Conservation (phyloP, 805 yeast species). For the Tetrapisispora fleetii region DNA sequence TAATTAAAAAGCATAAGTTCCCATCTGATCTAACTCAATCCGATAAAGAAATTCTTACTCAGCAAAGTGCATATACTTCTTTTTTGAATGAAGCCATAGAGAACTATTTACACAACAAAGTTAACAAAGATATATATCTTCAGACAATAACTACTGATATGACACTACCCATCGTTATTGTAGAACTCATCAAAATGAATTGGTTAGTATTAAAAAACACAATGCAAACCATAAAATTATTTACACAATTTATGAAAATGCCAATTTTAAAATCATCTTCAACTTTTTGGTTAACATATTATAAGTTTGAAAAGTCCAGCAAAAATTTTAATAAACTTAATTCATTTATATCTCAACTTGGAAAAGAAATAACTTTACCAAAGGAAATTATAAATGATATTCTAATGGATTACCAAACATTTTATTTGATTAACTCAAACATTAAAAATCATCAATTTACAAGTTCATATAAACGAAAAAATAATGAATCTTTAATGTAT, state of each 20-base stretch:
- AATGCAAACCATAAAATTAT: conserved; percentile 26
- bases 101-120: conserved; percentile 15
- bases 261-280: conserved; percentile 31
- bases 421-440: conserved; percentile 30
- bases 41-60: conserved; percentile 13
- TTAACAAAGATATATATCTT: conserved; percentile 18
- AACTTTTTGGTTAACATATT: conserved; percentile 48
- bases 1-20: conserved; percentile 18
- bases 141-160: conserved; percentile 32
- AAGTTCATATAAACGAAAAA: not conserved
- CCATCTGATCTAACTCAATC: conserved; percentile 10
- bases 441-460: conserved; percentile 15
- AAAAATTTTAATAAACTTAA: conserved; percentile 38
- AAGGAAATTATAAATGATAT: conserved; percentile 37
- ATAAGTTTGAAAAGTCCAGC: conserved; percentile 41
- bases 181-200: conserved; percentile 26
- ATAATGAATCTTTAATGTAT: not conserved
- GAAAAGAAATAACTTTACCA: conserved; percentile 39
- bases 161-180: conserved; percentile 32
- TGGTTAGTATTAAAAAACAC: conserved; percentile 25
- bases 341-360: conserved; percentile 37
- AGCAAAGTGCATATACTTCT: conserved; percentile 17
- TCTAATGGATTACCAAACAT: conserved; percentile 26
- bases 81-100: conserved; percentile 18
- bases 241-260: conserved; percentile 20